phyloP scores from a whole-genome alignment of 768 basidiomycete species.

The Mycena olivaceomarginata region DNA sequence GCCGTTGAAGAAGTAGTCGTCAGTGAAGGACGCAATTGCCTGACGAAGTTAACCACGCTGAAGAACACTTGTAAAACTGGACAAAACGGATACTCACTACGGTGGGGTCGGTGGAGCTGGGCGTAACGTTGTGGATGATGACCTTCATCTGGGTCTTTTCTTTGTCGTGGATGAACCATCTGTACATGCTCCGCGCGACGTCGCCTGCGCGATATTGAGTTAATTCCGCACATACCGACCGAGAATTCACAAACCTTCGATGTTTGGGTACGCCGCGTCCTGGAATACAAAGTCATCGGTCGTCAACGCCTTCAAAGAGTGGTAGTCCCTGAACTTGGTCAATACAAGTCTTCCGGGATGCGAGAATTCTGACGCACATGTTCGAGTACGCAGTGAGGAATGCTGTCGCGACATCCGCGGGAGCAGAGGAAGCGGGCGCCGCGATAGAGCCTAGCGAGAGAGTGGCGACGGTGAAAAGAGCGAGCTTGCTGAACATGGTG shows the following conservation, averaged over 20 bases:
- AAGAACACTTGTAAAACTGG: neutral
- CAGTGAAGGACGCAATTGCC: constrained; percentile 31
- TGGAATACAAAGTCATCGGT: constrained; percentile 25
- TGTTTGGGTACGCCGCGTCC: constrained; percentile 24
- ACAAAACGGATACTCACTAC: neutral
- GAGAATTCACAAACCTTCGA: constrained; percentile 4
- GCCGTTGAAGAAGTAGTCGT: constrained; percentile 32
- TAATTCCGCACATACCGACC: neutral
- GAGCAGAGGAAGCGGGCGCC: constrained; percentile 8
- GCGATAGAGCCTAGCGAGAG: neutral
- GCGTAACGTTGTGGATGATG: constrained; percentile 28
- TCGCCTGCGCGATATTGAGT: neutral
- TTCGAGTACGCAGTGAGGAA: constrained; percentile 33
- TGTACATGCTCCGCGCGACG: constrained; percentile 29
- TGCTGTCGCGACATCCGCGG: constrained; percentile 14
- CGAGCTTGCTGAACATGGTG: constrained; percentile 15
- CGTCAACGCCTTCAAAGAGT: constrained; percentile 18
- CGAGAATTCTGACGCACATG: neutral
- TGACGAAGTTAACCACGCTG: neutral
- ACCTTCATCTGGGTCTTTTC: constrained; percentile 29
- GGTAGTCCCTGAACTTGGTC: constrained; percentile 8
- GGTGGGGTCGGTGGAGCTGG: constrained; percentile 15
- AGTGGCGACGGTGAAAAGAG: constrained; percentile 9
- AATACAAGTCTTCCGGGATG: neutral
- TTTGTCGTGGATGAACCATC: constrained; percentile 31